Percentiles rank a stretch among this genome's conserved stretches.
These are phyloP conservation scores for Salvia splendens DNA, from an alignment of 257 asterid genomes.

Conservation along the genomic window DNA sequence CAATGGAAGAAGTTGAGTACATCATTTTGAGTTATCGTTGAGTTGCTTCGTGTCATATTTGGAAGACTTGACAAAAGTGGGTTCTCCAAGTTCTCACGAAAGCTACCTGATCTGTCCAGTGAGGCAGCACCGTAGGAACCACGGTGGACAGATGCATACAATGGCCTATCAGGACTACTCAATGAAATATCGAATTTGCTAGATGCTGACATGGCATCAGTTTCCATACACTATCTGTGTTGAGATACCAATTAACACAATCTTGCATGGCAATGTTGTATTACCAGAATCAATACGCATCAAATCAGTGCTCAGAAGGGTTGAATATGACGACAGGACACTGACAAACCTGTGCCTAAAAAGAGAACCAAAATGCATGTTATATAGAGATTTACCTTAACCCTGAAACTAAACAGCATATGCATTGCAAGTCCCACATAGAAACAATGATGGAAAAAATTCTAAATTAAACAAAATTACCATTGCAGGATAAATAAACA, in stretches of 20 bases:
- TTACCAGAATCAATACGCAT: conserved; percentile 49
- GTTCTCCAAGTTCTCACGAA: conserved; percentile 72
- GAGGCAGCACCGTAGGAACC: conserved; percentile 66
- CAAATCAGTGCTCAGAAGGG: conserved; percentile 47
- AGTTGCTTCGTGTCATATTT: conserved; percentile 69
- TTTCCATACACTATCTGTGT: conserved; percentile 56
- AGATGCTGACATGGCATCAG: conserved; percentile 89
- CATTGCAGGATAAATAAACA: conserved; percentile 2
- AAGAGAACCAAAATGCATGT: conserved; percentile 33
- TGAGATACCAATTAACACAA: conserved; percentile 62
- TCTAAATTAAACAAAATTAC: conserved; percentile 4
- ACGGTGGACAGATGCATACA: conserved; percentile 73
- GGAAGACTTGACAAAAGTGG: conserved; percentile 73
- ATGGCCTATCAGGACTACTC: conserved; percentile 84
- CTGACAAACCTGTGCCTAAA: conserved; percentile 48
- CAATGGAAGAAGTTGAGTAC: conserved; percentile 73
- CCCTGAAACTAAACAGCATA: conserved; percentile 20
- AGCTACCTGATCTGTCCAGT: conserved; percentile 79
- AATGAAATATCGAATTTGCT: conserved; percentile 69
- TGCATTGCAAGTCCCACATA: conserved; percentile 15
- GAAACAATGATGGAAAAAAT: conserved; percentile 10
- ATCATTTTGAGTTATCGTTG: conserved; percentile 72
- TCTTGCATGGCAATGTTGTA: conserved; percentile 71
- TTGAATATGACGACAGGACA: conserved; percentile 37
- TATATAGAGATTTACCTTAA: conserved; percentile 26